Conservation (phyloP, 352 stramenopile species). For the Phytophthora tubulina region DNA sequence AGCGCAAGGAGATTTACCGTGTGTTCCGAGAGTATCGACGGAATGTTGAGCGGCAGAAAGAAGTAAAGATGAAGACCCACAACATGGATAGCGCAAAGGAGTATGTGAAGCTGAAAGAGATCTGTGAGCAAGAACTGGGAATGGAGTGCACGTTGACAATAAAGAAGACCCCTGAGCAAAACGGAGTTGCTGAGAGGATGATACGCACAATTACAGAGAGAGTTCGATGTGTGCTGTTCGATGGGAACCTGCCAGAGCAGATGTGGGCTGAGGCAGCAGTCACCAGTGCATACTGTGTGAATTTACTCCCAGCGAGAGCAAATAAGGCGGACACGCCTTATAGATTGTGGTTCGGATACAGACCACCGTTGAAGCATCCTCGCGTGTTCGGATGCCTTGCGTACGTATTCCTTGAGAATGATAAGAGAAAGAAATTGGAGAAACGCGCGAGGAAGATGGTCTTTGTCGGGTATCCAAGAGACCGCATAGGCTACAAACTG, state of each 20-base stretch:
- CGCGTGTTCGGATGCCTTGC: background rate
- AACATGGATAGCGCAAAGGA: background rate
- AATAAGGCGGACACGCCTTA: background rate
- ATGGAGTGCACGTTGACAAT: background rate
- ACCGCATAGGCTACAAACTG: background rate
- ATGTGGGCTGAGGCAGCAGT: background rate
- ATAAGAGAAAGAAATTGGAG: background rate
- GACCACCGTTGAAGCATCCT: background rate
- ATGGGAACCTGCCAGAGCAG: slow-evolving; percentile 1
- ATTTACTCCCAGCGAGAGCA: background rate
- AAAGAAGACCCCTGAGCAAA: slow-evolving; percentile 3
- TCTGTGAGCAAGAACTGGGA: no score
- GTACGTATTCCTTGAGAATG: background rate
- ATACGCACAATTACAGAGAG: slow-evolving; percentile 1
- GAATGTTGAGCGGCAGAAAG: slow-evolving; percentile 3
- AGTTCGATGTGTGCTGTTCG: slow-evolving; percentile 3
- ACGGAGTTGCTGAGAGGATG: slow-evolving; percentile 6
- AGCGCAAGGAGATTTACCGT: no score
- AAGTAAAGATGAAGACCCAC: background rate
- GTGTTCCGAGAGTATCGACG: no score
- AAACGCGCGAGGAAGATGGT: no score
- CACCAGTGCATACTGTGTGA: background rate
- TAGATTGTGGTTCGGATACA: background rate
- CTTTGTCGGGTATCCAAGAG: slow-evolving; percentile 3
- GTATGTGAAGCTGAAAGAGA: background rate